Percentiles rank a stretch among this genome's conserved stretches.
phyloP scores from a whole-genome alignment of 2,329 filamentous ascomycete species.

The Ceratocystis eucalypticola region DNA sequence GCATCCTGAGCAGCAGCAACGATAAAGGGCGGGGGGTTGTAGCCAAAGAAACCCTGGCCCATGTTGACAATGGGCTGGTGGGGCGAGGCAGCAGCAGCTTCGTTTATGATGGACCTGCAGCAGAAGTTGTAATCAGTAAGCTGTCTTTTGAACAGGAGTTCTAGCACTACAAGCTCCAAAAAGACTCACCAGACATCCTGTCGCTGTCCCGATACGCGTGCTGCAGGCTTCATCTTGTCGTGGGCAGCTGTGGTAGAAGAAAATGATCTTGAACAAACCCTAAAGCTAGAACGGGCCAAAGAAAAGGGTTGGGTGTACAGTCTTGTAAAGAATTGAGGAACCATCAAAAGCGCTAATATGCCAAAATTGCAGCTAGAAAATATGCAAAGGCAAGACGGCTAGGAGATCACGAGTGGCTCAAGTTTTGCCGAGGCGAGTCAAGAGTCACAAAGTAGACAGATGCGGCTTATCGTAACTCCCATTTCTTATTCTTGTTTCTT shows the following conservation, averaged over 20 bases:
- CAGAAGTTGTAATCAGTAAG: not conserved
- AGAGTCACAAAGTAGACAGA: not conserved
- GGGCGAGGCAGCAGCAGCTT: conserved; percentile 48
- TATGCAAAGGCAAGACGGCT: not conserved
- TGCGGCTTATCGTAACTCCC: not conserved
- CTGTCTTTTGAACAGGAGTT: not conserved
- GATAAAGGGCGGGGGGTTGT: conserved; percentile 86
- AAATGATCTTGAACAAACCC: not conserved
- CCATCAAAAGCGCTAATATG: not conserved
- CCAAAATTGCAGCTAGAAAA: not conserved
- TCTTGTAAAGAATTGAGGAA: not conserved
- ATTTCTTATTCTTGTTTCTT: not conserved
- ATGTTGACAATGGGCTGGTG: conserved; percentile 52
- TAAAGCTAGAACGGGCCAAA: not conserved
- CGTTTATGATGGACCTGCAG: conserved; percentile 51
- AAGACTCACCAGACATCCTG: conserved; percentile 40
- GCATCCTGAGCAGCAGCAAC: conserved; percentile 82
- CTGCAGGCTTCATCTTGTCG: conserved; percentile 37
- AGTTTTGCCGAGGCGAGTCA: not conserved
- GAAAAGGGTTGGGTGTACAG: not conserved
- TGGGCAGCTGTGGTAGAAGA: conserved; percentile 25
- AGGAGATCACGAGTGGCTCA: not conserved
- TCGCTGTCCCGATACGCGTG: conserved; percentile 35
- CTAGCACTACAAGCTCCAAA: not conserved
- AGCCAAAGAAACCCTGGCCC: conserved; percentile 68